A percentile compares a stretch with the other conserved stretches of the same genome.
phyloP scores from a whole-genome alignment of 805 yeast genomes.

The Yarrowia divulgata region DNA sequence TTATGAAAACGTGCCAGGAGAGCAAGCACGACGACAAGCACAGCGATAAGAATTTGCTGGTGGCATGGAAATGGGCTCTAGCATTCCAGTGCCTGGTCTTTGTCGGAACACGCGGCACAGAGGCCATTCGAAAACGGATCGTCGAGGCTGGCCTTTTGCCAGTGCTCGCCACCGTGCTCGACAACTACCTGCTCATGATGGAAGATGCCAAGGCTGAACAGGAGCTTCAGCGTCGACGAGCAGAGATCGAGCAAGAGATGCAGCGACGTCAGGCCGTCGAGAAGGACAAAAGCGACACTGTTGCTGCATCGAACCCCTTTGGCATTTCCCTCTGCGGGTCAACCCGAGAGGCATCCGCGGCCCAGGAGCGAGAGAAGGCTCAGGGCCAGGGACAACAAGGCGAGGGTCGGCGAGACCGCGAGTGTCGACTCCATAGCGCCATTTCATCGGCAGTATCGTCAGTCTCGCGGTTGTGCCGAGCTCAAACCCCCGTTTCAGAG shows the following conservation, averaged over 20 bases:
- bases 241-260: conserved; percentile 30
- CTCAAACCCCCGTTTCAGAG: conserved; percentile 16
- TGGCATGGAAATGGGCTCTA: conserved; percentile 98
- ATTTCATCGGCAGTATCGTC: conserved; percentile 34
- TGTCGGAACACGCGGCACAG: conserved; percentile 93
- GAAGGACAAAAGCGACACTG: conserved; percentile 8
- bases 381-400: not conserved
- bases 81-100: conserved; percentile 91
- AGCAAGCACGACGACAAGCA: conserved; percentile 30
- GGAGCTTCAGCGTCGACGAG: conserved; percentile 36
- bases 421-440: conserved; percentile 24
- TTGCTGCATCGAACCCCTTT: conserved; percentile 10
- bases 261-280: conserved; percentile 18
- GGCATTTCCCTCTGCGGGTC: conserved; percentile 23
- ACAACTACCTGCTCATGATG: conserved; percentile 66
- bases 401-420: conserved; percentile 7
- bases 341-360: not conserved
- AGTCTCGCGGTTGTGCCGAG: conserved; percentile 25
- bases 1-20: conserved; percentile 76
- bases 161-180: conserved; percentile 87
- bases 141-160: conserved; percentile 94
- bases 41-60: conserved; percentile 55
- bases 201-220: conserved; percentile 36
- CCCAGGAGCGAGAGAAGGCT: conserved; percentile 3
- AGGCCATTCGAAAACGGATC: conserved; percentile 79